These are phyloP conservation scores for Fraxinus anomala DNA, from an alignment of 257 asterid genomes.

Conservation along the genomic window DNA sequence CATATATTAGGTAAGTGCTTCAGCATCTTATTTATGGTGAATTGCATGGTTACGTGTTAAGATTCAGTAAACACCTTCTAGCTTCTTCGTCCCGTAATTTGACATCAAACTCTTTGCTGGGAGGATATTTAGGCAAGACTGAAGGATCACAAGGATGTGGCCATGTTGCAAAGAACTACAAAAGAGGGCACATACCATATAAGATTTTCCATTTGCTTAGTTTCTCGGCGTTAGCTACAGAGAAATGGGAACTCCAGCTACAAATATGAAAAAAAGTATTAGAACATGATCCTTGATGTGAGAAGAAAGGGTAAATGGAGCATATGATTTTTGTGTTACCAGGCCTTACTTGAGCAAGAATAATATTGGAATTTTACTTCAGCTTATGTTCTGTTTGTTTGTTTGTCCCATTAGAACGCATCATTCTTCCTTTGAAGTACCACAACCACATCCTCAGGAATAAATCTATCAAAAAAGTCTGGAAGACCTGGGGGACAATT, in stretches of 20 bases:
- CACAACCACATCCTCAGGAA: too few species aligned
- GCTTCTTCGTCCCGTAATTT: conserved; percentile 95
- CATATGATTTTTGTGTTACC: background rate
- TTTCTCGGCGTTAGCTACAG: background rate
- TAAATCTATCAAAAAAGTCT: background rate
- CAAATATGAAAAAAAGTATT: too few species aligned
- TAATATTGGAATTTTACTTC: background rate
- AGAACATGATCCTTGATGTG: background rate
- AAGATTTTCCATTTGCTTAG: conserved; percentile 24
- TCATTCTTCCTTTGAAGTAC: too few species aligned
- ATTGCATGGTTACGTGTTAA: background rate
- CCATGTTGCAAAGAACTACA: conserved; percentile 72
- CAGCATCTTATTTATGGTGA: too few species aligned
- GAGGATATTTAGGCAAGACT: conserved; percentile 90
- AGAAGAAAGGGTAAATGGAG: background rate
- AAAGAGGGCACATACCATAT: conserved; percentile 20
- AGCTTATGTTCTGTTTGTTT: background rate
- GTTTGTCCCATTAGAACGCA: background rate
- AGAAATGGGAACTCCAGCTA: conserved; percentile 8
- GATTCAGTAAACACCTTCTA: conserved; percentile 63
- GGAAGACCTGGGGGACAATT: background rate
- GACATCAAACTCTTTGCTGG: conserved; percentile 93
- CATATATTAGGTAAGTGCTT: background rate
- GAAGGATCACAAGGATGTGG: conserved; percentile 95
- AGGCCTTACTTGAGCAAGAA: background rate